Evolutionary conservation across 2,329 filamentous ascomycete species (phyloP).

Genomic region (Alternaria triticimaculans): DNA sequence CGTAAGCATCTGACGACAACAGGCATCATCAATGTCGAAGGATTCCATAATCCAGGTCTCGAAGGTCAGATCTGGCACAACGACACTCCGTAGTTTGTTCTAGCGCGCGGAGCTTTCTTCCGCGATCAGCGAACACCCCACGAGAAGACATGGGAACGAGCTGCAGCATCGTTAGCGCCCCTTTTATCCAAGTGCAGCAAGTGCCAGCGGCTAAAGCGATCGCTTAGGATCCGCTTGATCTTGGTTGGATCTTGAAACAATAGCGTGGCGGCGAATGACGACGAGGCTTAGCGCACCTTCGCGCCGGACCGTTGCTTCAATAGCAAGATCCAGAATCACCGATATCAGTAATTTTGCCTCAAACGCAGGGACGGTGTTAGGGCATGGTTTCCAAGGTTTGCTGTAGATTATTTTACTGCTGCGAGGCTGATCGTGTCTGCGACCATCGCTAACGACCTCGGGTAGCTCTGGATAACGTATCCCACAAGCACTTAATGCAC

Average conservation of each 20-base stretch:
- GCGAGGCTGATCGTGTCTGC: not conserved
- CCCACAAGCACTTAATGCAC: not conserved
- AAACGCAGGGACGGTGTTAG: not conserved
- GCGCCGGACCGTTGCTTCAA: slow-evolving; percentile 5
- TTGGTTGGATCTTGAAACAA: slow-evolving; percentile 12
- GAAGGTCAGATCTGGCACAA: not conserved
- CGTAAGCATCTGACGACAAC: not conserved
- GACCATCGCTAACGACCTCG: not conserved
- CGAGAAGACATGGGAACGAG: not conserved
- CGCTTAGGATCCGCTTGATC: slow-evolving; percentile 2
- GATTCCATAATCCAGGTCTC: not conserved
- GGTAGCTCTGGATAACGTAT: not conserved
- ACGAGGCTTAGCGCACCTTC: slow-evolving; percentile 3
- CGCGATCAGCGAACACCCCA: slow-evolving; percentile 2
- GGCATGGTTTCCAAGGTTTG: not conserved
- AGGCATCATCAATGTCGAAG: not conserved
- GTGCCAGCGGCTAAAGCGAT: slow-evolving; percentile 9
- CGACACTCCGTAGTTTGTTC: not conserved
- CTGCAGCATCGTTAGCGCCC: not conserved
- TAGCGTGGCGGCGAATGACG: not conserved
- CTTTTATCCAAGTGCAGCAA: slow-evolving; percentile 3
- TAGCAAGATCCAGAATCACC: not conserved
- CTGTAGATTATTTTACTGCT: not conserved
- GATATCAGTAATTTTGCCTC: not conserved
- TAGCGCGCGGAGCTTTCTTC: not conserved